These are phyloP conservation scores for Curvularia sp. DNA, from an alignment of 2,329 filamentous ascomycete species.

Conservation along the genomic window DNA sequence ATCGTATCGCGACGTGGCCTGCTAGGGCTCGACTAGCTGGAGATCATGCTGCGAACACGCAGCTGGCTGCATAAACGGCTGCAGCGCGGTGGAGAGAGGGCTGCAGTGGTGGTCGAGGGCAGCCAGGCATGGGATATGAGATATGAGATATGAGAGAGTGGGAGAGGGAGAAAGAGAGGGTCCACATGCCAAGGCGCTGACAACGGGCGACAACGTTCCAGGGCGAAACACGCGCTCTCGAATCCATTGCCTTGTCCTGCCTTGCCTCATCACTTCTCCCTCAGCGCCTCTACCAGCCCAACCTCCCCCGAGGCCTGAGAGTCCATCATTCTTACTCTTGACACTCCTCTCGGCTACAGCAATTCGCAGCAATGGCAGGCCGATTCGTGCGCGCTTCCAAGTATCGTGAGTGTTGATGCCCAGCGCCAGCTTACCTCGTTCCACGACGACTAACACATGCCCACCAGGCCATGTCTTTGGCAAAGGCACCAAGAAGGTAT, in stretches of 20 bases:
- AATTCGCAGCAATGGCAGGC: slow-evolving; percentile 64
- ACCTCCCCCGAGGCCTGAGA: slow-evolving; percentile 17
- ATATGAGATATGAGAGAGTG: too few relatives aligned
- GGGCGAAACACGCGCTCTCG: slow-evolving; percentile 22
- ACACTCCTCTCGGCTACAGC: slow-evolving; percentile 9
- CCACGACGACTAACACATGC: slow-evolving; percentile 23
- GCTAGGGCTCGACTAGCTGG: slow-evolving; percentile 8
- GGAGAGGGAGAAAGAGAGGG: too few relatives aligned
- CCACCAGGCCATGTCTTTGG: slow-evolving; percentile 93
- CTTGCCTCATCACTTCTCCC: slow-evolving; percentile 14
- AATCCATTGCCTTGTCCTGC: slow-evolving; percentile 19
- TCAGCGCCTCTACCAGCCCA: slow-evolving; percentile 16
- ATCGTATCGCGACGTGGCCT: neutral
- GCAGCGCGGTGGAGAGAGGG: slow-evolving; percentile 14
- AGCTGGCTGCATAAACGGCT: slow-evolving; percentile 15
- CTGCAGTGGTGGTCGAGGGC: slow-evolving; percentile 13
- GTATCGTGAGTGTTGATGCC: slow-evolving; percentile 63
- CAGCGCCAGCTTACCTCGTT: slow-evolving; percentile 37
- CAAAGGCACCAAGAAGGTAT: slow-evolving; percentile 84
- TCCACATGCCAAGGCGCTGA: slow-evolving; percentile 21
- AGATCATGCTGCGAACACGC: slow-evolving; percentile 9
- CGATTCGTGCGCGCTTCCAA: slow-evolving; percentile 77
- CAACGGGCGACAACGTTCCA: slow-evolving; percentile 15
- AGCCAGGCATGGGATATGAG: slow-evolving; percentile 9
- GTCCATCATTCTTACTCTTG: slow-evolving; percentile 19